Evolutionary conservation across 2,329 filamentous ascomycete genomes (phyloP).

Genomic region (Talaromyces sp.): DNA sequence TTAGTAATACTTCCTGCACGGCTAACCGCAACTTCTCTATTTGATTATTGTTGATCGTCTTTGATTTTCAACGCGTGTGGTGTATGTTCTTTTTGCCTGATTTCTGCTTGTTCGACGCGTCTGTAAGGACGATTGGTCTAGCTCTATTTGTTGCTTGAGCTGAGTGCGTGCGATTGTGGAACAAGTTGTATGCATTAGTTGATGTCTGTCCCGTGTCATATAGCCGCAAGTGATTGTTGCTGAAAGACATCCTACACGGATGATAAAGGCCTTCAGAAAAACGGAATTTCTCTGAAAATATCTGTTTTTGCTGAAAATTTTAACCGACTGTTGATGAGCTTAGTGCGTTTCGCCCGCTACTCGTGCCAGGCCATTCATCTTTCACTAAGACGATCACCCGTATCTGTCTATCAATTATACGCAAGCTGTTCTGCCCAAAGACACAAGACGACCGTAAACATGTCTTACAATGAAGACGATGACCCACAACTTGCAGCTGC

Average conservation of each 20-base stretch:
- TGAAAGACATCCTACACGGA: neutral
- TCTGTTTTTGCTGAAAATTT: neutral
- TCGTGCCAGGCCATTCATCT: neutral
- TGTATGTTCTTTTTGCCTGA: neutral
- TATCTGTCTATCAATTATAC: neutral
- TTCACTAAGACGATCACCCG: neutral
- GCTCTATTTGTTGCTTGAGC: neutral
- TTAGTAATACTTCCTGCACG: neutral
- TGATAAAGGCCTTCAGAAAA: neutral
- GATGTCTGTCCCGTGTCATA: neutral
- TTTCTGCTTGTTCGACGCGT: neutral
- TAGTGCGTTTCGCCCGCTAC: neutral
- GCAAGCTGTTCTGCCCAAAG: neutral
- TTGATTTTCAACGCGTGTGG: neutral
- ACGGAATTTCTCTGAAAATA: neutral
- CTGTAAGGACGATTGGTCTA: neutral
- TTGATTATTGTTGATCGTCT: neutral
- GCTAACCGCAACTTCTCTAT: neutral
- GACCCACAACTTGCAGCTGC: neutral
- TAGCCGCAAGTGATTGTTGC: neutral
- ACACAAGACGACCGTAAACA: neutral
- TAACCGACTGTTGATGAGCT: neutral
- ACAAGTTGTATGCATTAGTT: neutral
- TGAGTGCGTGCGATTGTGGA: neutral
- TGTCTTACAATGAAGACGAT: neutral